Percentiles rank a stretch among this genome's conserved stretches.
phyloP scores from a whole-genome alignment of 169 alveolate genomes.

The Perkinsus chesapeaki region DNA sequence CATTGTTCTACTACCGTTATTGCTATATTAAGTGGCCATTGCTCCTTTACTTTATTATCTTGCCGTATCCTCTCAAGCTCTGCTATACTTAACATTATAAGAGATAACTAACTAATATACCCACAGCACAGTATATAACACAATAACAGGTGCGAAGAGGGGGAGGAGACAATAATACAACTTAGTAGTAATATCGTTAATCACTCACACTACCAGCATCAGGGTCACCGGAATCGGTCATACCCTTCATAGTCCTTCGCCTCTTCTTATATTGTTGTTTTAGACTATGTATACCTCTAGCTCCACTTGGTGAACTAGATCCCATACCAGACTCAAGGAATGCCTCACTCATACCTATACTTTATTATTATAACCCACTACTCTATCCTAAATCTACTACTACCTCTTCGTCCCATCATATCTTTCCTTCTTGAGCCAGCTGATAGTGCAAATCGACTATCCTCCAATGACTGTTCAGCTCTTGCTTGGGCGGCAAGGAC shows the following conservation, averaged over 20 bases:
- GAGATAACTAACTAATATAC: background rate
- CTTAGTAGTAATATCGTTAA: background rate
- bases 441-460: background rate
- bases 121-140: no score
- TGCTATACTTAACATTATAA: background rate
- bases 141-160: no score
- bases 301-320: background rate
- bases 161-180: background rate
- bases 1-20: background rate
- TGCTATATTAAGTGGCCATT: background rate
- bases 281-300: background rate
- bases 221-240: background rate
- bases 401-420: background rate
- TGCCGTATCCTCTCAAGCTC: background rate
- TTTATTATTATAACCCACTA: background rate
- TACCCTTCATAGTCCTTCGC: background rate
- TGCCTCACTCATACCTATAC: background rate
- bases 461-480: background rate
- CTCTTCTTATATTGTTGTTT: background rate
- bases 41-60: background rate
- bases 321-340: background rate
- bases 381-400: background rate
- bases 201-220: background rate
- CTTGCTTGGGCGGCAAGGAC: background rate
- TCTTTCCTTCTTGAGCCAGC: background rate